Base-by-base conservation (phyloP, 192 early-diverging fungal species). In the Backusella psychrophila region DNA sequence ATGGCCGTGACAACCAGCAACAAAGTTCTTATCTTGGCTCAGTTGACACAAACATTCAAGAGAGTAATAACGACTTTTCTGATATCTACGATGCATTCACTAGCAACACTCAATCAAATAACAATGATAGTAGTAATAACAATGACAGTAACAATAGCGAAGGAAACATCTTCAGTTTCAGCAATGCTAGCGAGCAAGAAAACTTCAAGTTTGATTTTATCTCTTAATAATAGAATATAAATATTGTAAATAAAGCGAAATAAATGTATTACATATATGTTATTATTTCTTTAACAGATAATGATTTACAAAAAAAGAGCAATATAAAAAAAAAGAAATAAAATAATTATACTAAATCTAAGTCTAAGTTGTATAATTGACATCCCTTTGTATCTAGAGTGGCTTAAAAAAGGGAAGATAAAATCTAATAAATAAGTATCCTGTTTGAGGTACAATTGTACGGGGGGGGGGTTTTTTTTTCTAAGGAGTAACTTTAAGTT, bases 401-500 rank as follows among this genome's bases (percentile, higher is more conserved):
- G 19, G 46, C 7, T 23, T 59, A 8, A 23, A 59, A 59, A 59
- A 4, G 21, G 53, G 7, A 9, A 26, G 9, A 11, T 8, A 11
- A 1, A 21, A 23, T 59, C 21, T 59, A 59, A 12, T 26, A 59
- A 59, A 9, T 11, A 59, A 6, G 11, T 11, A 21, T 59, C 11
- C 6, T 23, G 23, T 59, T 59, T 59, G n/a, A 21, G 9, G 46
- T 49, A 6, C 2, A 5, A 26, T 59, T 59, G n/a, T 59, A 21
- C 23, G n/a, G n/a, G n/a, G n/a, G n/a, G n/a, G n/a, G n/a, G 14
- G 42, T 12, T 23, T 23, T 21, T 56, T 26, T 59, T 26, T 59
- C n/a, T 59, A 59, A 59, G 53, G 53, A 12, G 53, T 59, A 59
- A 59, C 53, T 59, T 59, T 59, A 59, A 59, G 53, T 12, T 59